Conservation (phyloP, 2,329 filamentous ascomycete genomes). For the Fusarium agapanthi region DNA sequence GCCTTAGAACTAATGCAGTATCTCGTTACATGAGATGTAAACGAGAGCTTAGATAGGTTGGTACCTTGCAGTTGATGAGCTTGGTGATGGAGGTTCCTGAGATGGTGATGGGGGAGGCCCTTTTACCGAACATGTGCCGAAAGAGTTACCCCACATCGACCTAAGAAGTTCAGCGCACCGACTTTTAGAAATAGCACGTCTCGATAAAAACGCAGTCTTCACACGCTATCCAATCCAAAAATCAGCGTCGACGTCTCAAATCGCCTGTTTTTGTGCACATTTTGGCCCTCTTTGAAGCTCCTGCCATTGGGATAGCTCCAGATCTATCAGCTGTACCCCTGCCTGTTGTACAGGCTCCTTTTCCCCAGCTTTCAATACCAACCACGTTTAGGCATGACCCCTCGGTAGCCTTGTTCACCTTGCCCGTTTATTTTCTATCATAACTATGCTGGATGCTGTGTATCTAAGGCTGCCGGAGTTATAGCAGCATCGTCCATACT, state of each 20-base stretch:
- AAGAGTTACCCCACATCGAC: conserved; percentile 48
- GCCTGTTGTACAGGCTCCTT: conserved; percentile 20
- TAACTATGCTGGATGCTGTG: conserved; percentile 55
- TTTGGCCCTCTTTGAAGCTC: not conserved
- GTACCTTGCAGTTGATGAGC: not conserved
- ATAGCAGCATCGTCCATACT: conserved; percentile 52
- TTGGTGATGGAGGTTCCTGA: not conserved
- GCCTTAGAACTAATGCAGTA: not conserved
- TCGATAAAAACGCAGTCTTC: conserved; percentile 49
- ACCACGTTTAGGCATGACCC: conserved; percentile 49
- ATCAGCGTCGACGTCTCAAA: conserved; percentile 22
- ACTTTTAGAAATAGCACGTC: conserved; percentile 51
- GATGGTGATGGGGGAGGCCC: not conserved
- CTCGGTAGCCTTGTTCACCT: conserved; percentile 52
- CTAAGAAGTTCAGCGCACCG: conserved; percentile 50
- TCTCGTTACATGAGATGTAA: not conserved
- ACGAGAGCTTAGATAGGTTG: not conserved
- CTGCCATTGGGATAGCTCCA: conserved; percentile 10
- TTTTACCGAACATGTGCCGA: conserved; percentile 28
- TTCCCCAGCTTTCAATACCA: conserved; percentile 28
- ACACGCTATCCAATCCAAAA: conserved; percentile 31
- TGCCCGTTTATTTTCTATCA: conserved; percentile 41
- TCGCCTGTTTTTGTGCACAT: not conserved
- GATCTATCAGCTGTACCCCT: conserved; percentile 15
- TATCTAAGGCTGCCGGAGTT: conserved; percentile 53